phyloP scores from a whole-genome alignment of 176 grass and related monocot genomes.

The Avena atlantica region DNA sequence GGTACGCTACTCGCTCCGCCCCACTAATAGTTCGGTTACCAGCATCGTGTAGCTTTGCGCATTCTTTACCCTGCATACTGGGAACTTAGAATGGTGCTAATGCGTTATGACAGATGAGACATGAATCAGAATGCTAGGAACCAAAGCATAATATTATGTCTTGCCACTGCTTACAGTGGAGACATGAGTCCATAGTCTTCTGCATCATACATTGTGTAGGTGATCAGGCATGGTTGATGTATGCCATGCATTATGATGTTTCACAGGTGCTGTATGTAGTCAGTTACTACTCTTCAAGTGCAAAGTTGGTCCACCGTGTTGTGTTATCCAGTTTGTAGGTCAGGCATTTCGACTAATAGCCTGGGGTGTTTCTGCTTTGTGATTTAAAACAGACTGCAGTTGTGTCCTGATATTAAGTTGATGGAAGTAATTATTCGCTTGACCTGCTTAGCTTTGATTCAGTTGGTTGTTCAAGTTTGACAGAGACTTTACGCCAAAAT shows the following conservation, averaged over 20 bases:
- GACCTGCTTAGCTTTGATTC: neutral
- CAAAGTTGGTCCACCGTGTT: neutral
- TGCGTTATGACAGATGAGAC: neutral
- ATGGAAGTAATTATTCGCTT: neutral
- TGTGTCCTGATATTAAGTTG: neutral
- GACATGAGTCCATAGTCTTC: neutral
- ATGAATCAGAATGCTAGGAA: neutral
- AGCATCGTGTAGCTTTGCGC: neutral
- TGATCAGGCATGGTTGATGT: neutral
- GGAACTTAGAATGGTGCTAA: neutral
- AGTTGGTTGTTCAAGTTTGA: neutral
- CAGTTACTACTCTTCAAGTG: neutral
- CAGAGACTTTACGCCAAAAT: neutral
- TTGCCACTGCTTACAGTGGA: slow-evolving; percentile 1
- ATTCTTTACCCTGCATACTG: neutral
- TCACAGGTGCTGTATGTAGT: neutral
- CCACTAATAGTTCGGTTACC: neutral
- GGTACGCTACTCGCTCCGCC: neutral
- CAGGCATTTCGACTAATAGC: neutral
- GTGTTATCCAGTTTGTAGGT: neutral
- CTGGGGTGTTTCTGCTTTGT: neutral
- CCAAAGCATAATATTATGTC: neutral
- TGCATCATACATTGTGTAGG: neutral
- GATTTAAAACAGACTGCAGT: neutral
- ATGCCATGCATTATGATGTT: neutral